Conservation (phyloP, 2,329 filamentous ascomycete species). For the Colletotrichum spaethianum region DNA sequence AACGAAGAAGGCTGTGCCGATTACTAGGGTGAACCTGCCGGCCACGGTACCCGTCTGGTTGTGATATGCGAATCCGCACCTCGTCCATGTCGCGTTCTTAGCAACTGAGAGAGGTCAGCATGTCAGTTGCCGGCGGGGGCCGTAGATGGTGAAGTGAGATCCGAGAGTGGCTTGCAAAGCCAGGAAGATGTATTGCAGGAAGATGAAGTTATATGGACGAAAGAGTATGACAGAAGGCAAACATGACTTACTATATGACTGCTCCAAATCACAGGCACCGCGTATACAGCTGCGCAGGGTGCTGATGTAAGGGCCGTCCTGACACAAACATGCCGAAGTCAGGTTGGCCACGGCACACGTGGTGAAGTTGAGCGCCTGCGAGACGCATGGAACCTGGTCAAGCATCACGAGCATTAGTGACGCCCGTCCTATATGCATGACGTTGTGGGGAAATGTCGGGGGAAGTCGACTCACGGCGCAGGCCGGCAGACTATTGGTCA, state of each 20-base stretch:
- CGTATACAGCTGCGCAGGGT: conserved; percentile 19
- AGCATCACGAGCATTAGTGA: not conserved
- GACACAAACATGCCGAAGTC: conserved; percentile 21
- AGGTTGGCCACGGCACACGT: conserved; percentile 21
- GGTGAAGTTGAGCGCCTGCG: conserved; percentile 24
- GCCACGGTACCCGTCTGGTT: not conserved
- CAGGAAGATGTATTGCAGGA: not conserved
- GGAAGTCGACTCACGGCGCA: conserved; percentile 24
- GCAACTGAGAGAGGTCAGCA: not conserved
- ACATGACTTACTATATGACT: conserved; percentile 14
- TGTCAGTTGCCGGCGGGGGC: not conserved
- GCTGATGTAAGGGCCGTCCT: conserved; percentile 12
- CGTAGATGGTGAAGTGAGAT: not conserved
- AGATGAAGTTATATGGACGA: not conserved
- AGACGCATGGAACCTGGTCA: conserved; percentile 15
- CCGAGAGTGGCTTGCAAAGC: no score
- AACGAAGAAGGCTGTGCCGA: conserved; percentile 21
- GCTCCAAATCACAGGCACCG: conserved; percentile 9
- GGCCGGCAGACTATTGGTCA: conserved; percentile 19
- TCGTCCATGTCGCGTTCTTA: conserved; percentile 31
- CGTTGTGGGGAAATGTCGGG: no score
- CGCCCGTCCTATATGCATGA: no score
- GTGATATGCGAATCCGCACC: conserved; percentile 19
- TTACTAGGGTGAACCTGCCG: not conserved
- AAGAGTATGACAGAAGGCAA: not conserved